Conservation (phyloP, 371 early-diverging fungal genomes). For the Syncephalastrum contaminatum region DNA sequence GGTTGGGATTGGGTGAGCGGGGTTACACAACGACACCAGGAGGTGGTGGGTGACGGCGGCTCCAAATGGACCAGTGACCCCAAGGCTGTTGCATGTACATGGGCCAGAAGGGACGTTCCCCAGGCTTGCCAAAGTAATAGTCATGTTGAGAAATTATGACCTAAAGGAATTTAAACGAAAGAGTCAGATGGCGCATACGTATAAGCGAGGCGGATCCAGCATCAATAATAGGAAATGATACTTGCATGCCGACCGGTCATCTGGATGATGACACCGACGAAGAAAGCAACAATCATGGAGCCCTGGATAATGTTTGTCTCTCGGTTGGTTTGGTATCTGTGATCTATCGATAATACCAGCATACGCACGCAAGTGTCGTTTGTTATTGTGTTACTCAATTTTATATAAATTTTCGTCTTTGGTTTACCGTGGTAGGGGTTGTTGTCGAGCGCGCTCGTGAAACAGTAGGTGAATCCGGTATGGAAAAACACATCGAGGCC, state of each 20-base stretch:
- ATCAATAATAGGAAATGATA: no score
- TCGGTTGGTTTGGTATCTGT: constrained; percentile 16
- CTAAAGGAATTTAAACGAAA: no score
- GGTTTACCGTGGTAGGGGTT: constrained; percentile 30
- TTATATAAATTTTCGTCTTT: background rate
- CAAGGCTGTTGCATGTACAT: no score
- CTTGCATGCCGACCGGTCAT: background rate
- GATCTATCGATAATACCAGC: constrained; percentile 5
- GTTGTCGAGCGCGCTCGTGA: constrained; percentile 25
- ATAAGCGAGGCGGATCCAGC: no score
- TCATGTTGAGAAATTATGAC: no score
- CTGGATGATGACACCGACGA: constrained; percentile 21
- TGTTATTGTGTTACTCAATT: background rate
- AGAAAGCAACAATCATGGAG: constrained; percentile 19
- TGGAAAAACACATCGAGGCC: constrained; percentile 77
- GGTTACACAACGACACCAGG: no score
- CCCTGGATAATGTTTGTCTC: constrained; percentile 32
- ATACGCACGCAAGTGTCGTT: background rate
- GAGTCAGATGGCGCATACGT: no score
- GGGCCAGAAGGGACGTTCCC: no score
- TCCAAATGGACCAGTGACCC: no score
- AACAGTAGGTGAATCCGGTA: constrained; percentile 64
- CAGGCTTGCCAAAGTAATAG: no score
- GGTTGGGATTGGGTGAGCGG: no score
- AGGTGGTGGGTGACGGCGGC: no score